Conservation (phyloP, 129 eudicot species). For the Scalesia atractyloides region DNA sequence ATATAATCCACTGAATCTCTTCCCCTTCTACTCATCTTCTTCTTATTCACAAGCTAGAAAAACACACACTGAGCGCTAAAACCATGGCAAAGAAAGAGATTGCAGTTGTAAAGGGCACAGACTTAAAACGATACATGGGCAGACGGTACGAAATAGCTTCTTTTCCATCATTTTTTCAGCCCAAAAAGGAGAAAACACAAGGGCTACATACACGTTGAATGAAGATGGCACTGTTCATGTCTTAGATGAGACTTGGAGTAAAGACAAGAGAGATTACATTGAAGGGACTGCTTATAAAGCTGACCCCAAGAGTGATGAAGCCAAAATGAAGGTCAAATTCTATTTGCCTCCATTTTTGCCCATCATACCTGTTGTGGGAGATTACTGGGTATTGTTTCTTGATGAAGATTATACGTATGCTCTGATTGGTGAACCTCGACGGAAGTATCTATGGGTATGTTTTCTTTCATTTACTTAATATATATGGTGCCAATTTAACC, state of each 20-base stretch:
- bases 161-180: constrained; percentile 71
- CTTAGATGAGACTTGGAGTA: constrained; percentile 81
- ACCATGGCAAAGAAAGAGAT: constrained; percentile 59
- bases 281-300: constrained; percentile 85
- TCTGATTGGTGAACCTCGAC: constrained; percentile 71
- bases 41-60: background rate
- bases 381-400: constrained; percentile 80
- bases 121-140: constrained; percentile 71
- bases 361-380: constrained; percentile 72
- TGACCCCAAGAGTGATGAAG: constrained; percentile 75
- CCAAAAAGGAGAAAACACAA: constrained; percentile 63
- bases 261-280: constrained; percentile 64
- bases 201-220: constrained; percentile 75
- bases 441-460: constrained; percentile 68
- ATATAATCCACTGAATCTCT: constrained; percentile 4
- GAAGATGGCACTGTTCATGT: constrained; percentile 68
- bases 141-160: constrained; percentile 95
- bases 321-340: constrained; percentile 84
- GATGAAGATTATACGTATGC: constrained; percentile 75
- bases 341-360: constrained; percentile 94
- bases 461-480: background rate
- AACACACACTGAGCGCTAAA: background rate
- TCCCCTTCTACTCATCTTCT: background rate
- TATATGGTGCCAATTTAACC: no score
- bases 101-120: constrained; percentile 72